Evolutionary conservation across 2,329 filamentous ascomycete species (phyloP).

Genomic region (Paracoccidioides brasiliensis): DNA sequence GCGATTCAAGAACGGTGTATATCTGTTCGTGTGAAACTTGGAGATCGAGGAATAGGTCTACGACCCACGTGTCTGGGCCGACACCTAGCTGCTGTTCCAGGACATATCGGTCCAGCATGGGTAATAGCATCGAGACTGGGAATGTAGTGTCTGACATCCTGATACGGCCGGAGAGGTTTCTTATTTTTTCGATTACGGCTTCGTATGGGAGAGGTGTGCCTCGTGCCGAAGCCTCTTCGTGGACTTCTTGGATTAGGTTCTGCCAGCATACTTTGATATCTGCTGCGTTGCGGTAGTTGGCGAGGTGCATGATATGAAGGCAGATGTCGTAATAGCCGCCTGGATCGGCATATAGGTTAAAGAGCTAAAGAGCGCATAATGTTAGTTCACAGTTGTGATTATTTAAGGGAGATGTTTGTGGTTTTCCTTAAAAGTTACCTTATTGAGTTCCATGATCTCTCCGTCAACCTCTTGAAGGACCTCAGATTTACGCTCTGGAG

Average conservation of each 20-base stretch:
- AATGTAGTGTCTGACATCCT: slow-evolving; percentile 44
- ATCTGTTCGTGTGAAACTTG: slow-evolving; percentile 49
- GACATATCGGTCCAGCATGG: slow-evolving; percentile 43
- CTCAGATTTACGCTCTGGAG: slow-evolving; percentile 47
- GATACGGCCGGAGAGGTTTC: slow-evolving; percentile 43
- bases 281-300: slow-evolving; percentile 77
- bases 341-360: slow-evolving; percentile 79
- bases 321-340: slow-evolving; percentile 90
- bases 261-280: slow-evolving; percentile 79
- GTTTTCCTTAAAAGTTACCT: slow-evolving; percentile 46
- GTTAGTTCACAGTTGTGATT: slow-evolving; percentile 8
- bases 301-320: slow-evolving; percentile 79
- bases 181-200: slow-evolving; percentile 41
- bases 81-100: slow-evolving; percentile 37
- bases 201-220: slow-evolving; percentile 34
- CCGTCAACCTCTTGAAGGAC: slow-evolving; percentile 60
- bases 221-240: slow-evolving; percentile 40
- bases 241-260: slow-evolving; percentile 61
- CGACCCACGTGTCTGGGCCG: slow-evolving; percentile 43
- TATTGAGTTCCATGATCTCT: slow-evolving; percentile 61
- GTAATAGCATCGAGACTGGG: slow-evolving; percentile 41
- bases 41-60: slow-evolving; percentile 53
- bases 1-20: slow-evolving; percentile 48
- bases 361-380: slow-evolving; percentile 48
- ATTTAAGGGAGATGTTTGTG: background rate